phyloP scores from a whole-genome alignment of 805 yeast genomes.

The Wickerhamomyces subpelliculosus region DNA sequence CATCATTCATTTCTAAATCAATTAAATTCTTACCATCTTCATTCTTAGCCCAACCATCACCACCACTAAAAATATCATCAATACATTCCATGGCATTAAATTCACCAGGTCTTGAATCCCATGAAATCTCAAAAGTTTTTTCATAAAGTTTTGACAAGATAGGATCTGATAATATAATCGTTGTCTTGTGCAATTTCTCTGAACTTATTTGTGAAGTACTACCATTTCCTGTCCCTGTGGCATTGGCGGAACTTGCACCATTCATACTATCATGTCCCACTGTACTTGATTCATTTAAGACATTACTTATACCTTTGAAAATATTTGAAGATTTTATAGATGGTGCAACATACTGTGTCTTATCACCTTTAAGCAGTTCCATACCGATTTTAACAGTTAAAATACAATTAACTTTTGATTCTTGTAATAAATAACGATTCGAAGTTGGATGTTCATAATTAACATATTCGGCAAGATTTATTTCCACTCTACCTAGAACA shows the following conservation, averaged over 20 bases:
- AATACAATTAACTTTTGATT: conserved; percentile 82
- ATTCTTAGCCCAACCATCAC: conserved; percentile 57
- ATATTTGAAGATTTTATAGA: conserved; percentile 25
- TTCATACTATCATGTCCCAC: conserved; percentile 4
- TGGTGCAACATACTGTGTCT: conserved; percentile 34
- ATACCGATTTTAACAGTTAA: conserved; percentile 52
- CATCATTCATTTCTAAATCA: conserved; percentile 21
- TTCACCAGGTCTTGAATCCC: conserved; percentile 55
- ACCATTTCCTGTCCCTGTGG: not conserved
- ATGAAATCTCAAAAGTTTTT: conserved; percentile 48
- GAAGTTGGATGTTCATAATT: conserved; percentile 41
- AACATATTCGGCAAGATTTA: conserved; percentile 71
- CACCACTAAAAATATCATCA: conserved; percentile 67
- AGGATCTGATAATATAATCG: conserved; percentile 33
- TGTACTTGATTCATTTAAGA: conserved; percentile 12
- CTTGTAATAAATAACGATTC: conserved; percentile 61
- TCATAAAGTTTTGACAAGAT: conserved; percentile 42
- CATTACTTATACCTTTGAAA: conserved; percentile 45
- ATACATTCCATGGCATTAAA: conserved; percentile 64
- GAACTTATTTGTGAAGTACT: no score
- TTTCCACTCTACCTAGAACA: conserved; percentile 55
- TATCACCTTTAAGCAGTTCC: conserved; percentile 35
- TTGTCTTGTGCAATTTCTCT: conserved; percentile 4
- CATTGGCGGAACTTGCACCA: conserved; percentile 6
- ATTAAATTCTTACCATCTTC: conserved; percentile 36